Conservation (phyloP, 306 rosid genomes). For the Comarum palustre region DNA sequence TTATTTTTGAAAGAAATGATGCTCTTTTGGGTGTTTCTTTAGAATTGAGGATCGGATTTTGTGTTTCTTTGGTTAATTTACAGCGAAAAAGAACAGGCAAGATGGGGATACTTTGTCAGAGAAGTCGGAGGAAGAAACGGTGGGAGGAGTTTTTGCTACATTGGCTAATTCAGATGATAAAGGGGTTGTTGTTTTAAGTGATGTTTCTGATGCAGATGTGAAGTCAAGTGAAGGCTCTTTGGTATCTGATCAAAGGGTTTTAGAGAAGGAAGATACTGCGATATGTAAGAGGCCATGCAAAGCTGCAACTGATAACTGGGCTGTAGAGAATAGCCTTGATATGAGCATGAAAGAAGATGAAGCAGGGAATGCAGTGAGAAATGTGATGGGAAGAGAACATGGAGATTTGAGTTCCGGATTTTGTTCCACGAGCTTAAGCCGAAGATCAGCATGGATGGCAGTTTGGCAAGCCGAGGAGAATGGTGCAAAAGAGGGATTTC, state of each 20-base stretch:
- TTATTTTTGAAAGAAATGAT: background rate
- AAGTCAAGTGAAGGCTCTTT: conserved; percentile 38
- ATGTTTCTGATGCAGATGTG: conserved; percentile 52
- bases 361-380: conserved; percentile 33
- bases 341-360: conserved; percentile 34
- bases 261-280: conserved; percentile 38
- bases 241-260: conserved; percentile 38
- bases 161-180: conserved; percentile 48
- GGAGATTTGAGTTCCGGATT: conserved; percentile 36
- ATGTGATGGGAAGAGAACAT: conserved; percentile 42
- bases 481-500: conserved; percentile 39
- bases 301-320: conserved; percentile 33
- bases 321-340: conserved; percentile 35
- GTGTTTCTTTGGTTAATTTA: conserved; percentile 16
- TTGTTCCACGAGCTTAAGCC: conserved; percentile 30
- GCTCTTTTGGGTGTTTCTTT: background rate
- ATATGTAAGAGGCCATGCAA: conserved; percentile 30
- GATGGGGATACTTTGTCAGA: conserved; percentile 56
- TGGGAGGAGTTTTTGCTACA: conserved; percentile 40
- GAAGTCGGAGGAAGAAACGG: conserved; percentile 61
- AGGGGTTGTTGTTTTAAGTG: conserved; percentile 43
- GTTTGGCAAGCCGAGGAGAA: conserved; percentile 58
- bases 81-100: conserved; percentile 62
- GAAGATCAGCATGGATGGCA: conserved; percentile 40
- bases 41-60: conserved; percentile 9